phyloP scores from a whole-genome alignment of 495 filamentous ascomycete genomes.

The Friedmanniomyces simplex region DNA sequence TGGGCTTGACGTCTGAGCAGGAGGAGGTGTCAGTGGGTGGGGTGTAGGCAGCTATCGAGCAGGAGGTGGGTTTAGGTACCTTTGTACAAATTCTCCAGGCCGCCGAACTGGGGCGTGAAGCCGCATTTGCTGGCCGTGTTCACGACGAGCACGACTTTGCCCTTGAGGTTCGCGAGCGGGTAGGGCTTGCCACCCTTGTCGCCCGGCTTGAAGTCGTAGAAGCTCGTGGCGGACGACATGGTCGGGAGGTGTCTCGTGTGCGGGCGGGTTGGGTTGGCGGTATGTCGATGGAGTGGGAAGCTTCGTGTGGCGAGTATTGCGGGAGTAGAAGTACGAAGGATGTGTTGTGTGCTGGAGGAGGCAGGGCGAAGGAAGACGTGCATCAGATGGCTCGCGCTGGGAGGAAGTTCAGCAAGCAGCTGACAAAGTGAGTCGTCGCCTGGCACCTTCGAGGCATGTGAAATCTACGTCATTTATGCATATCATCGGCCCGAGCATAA shows the following conservation, averaged over 20 bases:
- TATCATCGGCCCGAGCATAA: too few species aligned
- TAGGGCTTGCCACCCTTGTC: slow-evolving; percentile 58
- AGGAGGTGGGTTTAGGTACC: slow-evolving; percentile 14
- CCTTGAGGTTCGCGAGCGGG: slow-evolving; percentile 56
- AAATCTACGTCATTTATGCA: not conserved
- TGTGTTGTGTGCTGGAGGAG: too few species aligned
- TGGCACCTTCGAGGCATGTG: not conserved
- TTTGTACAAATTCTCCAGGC: slow-evolving; percentile 86
- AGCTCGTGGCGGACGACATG: slow-evolving; percentile 81
- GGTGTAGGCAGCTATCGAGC: not conserved
- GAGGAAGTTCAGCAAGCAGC: not conserved
- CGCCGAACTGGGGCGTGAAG: slow-evolving; percentile 92
- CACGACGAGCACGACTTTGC: slow-evolving; percentile 90
- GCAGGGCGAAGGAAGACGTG: too few species aligned
- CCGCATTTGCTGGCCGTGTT: slow-evolving; percentile 99
- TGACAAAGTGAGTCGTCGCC: not conserved
- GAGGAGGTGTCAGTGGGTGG: not conserved
- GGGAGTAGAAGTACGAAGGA: too few species aligned
- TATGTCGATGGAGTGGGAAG: too few species aligned
- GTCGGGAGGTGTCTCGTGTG: slow-evolving; percentile 22
- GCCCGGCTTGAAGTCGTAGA: slow-evolving; percentile 84
- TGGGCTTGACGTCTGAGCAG: slow-evolving; percentile 42
- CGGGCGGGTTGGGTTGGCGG: not conserved
- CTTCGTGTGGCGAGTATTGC: not conserved
- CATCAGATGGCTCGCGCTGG: too few species aligned